phyloP scores from a whole-genome alignment of 2,329 filamentous ascomycete species.

The Myotisia sp. region DNA sequence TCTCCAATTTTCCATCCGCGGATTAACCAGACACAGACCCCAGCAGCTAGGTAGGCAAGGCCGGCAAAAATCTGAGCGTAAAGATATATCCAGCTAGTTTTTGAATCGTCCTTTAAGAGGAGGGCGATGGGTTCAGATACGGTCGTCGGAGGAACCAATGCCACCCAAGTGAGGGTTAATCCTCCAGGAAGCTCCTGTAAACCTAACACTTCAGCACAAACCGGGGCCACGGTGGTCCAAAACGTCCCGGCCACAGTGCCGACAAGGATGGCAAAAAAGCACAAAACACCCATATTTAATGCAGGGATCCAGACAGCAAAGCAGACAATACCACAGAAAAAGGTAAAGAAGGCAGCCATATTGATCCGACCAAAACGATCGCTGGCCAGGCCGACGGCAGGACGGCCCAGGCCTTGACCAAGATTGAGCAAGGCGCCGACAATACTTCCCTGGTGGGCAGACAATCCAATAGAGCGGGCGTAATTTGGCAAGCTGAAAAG shows the following conservation, averaged over 20 bases:
- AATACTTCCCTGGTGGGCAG: constrained; percentile 44
- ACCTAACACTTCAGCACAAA: constrained; percentile 48
- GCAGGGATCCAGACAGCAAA: constrained; percentile 50
- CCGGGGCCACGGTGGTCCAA: constrained; percentile 44
- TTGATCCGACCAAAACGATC: constrained; percentile 50
- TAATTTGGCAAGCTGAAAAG: constrained; percentile 52
- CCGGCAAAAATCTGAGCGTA: constrained; percentile 42
- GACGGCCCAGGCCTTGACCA: constrained; percentile 43
- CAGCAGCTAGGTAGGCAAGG: constrained; percentile 45
- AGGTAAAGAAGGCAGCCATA: constrained; percentile 43
- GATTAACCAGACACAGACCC: constrained; percentile 33
- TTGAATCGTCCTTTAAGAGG: constrained; percentile 34
- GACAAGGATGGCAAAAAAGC: constrained; percentile 45
- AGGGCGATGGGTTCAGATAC: constrained; percentile 44
- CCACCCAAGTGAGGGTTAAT: constrained; percentile 46
- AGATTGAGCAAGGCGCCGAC: constrained; percentile 51
- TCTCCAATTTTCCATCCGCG: constrained; percentile 29
- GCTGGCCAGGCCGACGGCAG: constrained; percentile 48
- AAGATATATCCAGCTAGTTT: constrained; percentile 22
- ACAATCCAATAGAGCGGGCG: constrained; percentile 44
- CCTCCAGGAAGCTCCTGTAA: constrained; percentile 43
- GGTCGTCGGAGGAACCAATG: constrained; percentile 39
- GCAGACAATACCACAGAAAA: constrained; percentile 43
- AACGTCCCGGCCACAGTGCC: constrained; percentile 48
- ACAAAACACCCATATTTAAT: constrained; percentile 42